phyloP scores from a whole-genome alignment of 306 rosid species.

The Casuarina cunninghamiana region DNA sequence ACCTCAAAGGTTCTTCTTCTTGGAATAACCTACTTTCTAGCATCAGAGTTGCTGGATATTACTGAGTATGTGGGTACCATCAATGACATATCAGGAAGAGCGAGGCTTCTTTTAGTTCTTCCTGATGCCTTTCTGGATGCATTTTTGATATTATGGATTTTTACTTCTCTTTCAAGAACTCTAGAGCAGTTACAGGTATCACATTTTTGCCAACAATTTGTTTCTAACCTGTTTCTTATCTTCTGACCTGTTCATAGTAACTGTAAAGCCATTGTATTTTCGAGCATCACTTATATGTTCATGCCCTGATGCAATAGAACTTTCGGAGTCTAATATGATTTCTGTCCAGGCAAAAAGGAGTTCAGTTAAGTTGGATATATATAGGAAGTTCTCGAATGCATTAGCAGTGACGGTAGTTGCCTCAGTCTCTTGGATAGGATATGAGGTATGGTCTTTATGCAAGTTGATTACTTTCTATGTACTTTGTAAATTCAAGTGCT shows the following conservation, averaged over 20 bases:
- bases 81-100: constrained; percentile 87
- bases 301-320: not conserved
- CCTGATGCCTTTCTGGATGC: constrained; percentile 95
- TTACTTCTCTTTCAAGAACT: constrained; percentile 86
- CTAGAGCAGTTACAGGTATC: constrained; percentile 92
- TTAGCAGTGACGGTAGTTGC: constrained; percentile 68
- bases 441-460: constrained; percentile 61
- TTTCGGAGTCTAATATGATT: constrained; percentile 16
- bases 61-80: constrained; percentile 93
- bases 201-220: constrained; percentile 3
- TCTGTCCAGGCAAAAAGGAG: constrained; percentile 81
- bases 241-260: not conserved
- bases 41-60: constrained; percentile 80
- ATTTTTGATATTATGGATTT: constrained; percentile 93
- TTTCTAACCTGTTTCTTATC: not conserved
- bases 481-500: not conserved
- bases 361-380: constrained; percentile 87
- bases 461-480: constrained; percentile 3
- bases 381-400: constrained; percentile 95
- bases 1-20: constrained; percentile 91
- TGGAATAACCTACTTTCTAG: constrained; percentile 79
- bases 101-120: constrained; percentile 87
- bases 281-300: constrained; percentile 1
- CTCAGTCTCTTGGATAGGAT: constrained; percentile 91
- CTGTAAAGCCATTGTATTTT: not conserved